Percentiles rank a stretch among this genome's conserved stretches.
Conservation (phyloP, 441 rosid genomes). For the Hura crepitans region DNA sequence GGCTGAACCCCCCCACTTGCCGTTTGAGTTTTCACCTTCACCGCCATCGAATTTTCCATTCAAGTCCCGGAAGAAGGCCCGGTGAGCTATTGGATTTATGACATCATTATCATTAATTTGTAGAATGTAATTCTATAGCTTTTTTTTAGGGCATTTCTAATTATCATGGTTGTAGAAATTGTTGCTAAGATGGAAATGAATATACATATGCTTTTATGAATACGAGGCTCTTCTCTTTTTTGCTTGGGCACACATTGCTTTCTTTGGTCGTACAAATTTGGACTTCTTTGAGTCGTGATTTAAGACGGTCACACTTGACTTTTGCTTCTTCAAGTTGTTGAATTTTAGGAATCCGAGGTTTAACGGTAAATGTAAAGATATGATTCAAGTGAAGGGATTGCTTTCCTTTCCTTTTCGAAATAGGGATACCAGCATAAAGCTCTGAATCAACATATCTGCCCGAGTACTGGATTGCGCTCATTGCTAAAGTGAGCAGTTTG, state of each 20-base stretch:
- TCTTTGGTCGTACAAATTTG: constrained; percentile 7
- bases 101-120: constrained; percentile 30
- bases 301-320: constrained; percentile 22
- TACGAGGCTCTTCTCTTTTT: background rate
- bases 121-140: constrained; percentile 32
- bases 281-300: constrained; percentile 15
- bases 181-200: constrained; percentile 16
- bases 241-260: background rate
- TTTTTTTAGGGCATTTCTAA: constrained; percentile 26
- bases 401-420: constrained; percentile 12
- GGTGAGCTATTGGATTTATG: constrained; percentile 39
- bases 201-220: constrained; percentile 19
- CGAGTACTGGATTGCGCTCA: no score
- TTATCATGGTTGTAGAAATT: constrained; percentile 27
- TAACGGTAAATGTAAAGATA: constrained; percentile 22
- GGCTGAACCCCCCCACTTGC: constrained; percentile 69
- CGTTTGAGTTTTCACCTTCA: constrained; percentile 82
- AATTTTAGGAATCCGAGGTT: constrained; percentile 34
- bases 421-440: constrained; percentile 24
- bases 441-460: background rate
- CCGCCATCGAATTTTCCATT: constrained; percentile 73
- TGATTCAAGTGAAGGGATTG: background rate
- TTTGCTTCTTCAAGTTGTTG: constrained; percentile 22
- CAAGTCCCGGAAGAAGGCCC: constrained; percentile 57
- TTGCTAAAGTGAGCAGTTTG: constrained; percentile 1